Evolutionary conservation across 225 moss, liverwort and hornwort genomes (phyloP), one percentile per base, ranked within the genome.

Genomic region (Physcomitrium patens): DNA sequence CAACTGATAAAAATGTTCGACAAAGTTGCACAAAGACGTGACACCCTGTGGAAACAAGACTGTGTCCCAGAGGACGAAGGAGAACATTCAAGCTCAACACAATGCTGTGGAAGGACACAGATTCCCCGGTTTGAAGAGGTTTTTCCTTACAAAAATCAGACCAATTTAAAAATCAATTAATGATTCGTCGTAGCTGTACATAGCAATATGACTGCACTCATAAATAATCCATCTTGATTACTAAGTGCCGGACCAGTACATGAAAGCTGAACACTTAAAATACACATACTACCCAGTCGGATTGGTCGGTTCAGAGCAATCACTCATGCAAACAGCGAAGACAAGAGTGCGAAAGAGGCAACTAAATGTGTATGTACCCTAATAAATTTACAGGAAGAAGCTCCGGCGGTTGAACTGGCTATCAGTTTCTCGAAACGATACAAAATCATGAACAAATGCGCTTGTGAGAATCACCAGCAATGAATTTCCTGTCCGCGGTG

Each of bases 311-410:
- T 65, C 10, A 28, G 46, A 9, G 58, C 7, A n/a, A 11, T 56
- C 72, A 68, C 55, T 43, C 49, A 37, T 22, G 27, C 26, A 12
- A 31, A 37, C 31, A 1, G 47, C 47, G 8, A 52, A 3, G 19
- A 22, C 73, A 56, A 69, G 70, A n/a, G 27, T 37, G 26, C 47
- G 11, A 57, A 70, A 37, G 31, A 37, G 5, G 31, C 31, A 7
- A 48, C 75, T 55, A 58, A 79, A 42, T 71, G 57, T 55, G 11
- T 76, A 37, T 79, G 50, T 76, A 83, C 68, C 15, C 60, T 73
- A 24, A 12, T 62, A 11, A 28, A 62, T 62, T 43, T 79, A 71
- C 75, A 83, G 43, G 12, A 14, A 5, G 10, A 64, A 63, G 42
- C 73, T 74, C 56, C 9, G 44, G 46, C 9, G 19, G n/a, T 14